Evolutionary conservation across 768 basidiomycete genomes (phyloP).

Genomic region (Leucocoprinus leucothites): DNA sequence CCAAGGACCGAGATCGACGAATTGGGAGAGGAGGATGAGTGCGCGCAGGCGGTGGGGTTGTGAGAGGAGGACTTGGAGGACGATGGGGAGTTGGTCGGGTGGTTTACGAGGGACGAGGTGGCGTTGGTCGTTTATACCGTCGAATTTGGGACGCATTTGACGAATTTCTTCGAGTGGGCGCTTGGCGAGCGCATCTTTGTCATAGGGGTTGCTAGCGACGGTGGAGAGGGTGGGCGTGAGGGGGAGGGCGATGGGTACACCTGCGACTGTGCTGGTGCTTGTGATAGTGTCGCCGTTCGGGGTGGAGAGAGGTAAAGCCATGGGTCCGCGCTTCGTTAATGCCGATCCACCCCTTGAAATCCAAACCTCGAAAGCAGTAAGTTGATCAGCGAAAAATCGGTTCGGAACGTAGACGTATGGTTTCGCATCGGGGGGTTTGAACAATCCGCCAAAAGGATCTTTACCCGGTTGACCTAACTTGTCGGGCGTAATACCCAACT

Average conservation of each 20-base stretch:
- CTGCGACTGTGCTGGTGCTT: background rate
- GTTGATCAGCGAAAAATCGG: conserved; percentile 92
- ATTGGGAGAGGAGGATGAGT: conserved; percentile 92
- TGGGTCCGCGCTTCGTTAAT: conserved; percentile 69
- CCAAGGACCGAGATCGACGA: conserved; percentile 98
- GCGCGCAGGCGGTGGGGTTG: conserved; percentile 95
- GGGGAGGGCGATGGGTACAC: background rate
- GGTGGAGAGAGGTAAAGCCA: conserved; percentile 53
- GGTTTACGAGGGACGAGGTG: conserved; percentile 84
- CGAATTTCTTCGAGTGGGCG: conserved; percentile 23
- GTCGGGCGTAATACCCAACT: conserved; percentile 35
- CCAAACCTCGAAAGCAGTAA: conserved; percentile 98
- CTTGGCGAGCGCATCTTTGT: conserved; percentile 20
- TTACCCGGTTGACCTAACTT: conserved; percentile 31
- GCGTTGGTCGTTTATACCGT: conserved; percentile 17
- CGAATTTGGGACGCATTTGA: conserved; percentile 24
- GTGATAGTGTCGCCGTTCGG: background rate
- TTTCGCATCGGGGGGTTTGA: conserved; percentile 31
- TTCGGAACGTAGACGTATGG: conserved; percentile 80
- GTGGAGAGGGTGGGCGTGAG: background rate
- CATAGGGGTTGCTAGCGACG: background rate
- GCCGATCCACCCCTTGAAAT: conserved; percentile 91
- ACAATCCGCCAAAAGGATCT: conserved; percentile 21
- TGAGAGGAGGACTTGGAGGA: conserved; percentile 94
- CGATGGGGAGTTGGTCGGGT: conserved; percentile 96